Percentiles rank a stretch among this genome's conserved stretches.
Evolutionary conservation across 2,329 filamentous ascomycete genomes (phyloP).

Genomic region (Clarireedia monteithiana): DNA sequence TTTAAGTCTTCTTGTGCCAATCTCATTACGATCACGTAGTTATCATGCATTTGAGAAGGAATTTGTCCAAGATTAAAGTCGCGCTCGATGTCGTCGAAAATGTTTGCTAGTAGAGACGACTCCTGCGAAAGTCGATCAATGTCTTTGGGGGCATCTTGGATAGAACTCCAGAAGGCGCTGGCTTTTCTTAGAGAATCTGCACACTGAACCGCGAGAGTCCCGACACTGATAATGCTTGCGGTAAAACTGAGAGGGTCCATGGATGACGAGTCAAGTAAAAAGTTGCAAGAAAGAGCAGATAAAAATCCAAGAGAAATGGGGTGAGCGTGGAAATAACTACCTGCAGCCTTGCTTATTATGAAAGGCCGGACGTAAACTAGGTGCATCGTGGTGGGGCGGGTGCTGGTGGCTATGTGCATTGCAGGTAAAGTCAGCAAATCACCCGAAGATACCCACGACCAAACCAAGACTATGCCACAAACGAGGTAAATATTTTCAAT

Average conservation of each 20-base stretch:
- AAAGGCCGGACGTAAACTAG: not conserved
- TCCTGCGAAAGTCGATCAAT: conserved; percentile 10
- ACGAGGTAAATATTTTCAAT: not conserved
- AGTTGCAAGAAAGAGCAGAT: too few relatives aligned
- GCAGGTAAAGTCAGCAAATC: not conserved
- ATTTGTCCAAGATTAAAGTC: not conserved
- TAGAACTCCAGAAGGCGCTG: conserved; percentile 9
- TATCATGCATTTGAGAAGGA: not conserved
- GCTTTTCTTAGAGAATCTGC: conserved; percentile 8
- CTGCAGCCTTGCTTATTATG: too few relatives aligned
- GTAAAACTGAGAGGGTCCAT: conserved; percentile 4
- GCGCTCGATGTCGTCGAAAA: conserved; percentile 1
- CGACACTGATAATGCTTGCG: conserved; percentile 11
- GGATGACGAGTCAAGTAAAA: not conserved
- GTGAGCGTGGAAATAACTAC: not conserved
- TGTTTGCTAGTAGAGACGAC: conserved; percentile 5
- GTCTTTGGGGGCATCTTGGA: conserved; percentile 12
- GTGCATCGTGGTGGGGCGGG: not conserved
- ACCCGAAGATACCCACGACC: not conserved
- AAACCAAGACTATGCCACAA: not conserved
- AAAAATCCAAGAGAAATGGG: not conserved
- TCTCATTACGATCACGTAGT: not conserved
- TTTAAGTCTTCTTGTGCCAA: conserved; percentile 8
- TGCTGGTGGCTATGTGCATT: not conserved
- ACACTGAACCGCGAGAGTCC: conserved; percentile 10